phyloP scores from a whole-genome alignment of 139 green algal genomes.

The Penium margaritaceum region DNA sequence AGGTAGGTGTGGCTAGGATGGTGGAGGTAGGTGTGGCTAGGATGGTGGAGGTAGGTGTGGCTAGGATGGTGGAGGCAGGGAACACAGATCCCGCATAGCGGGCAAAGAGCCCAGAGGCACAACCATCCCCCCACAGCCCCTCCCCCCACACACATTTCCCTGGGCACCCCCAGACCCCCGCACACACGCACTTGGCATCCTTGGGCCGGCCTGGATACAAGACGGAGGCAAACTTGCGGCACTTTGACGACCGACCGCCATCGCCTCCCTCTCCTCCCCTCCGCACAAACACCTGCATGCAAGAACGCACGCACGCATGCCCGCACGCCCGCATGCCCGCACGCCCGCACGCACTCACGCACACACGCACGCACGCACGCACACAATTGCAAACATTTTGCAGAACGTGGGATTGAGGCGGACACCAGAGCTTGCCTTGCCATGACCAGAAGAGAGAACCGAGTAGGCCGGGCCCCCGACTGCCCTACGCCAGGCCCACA shows the following conservation, averaged over 20 bases:
- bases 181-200: too few species aligned
- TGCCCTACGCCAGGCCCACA: too few species aligned
- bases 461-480: not conserved
- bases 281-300: slow-evolving; percentile 8
- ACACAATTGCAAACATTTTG: not conserved
- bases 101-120: too few species aligned
- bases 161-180: too few species aligned
- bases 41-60: too few species aligned
- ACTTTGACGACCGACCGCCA: too few species aligned
- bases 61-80: too few species aligned
- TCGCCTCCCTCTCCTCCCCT: not conserved
- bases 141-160: too few species aligned
- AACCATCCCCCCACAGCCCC: too few species aligned
- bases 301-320: not conserved
- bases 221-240: slow-evolving; percentile 22
- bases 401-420: not conserved
- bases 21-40: too few species aligned
- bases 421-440: not conserved
- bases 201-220: slow-evolving; percentile 28
- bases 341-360: not conserved
- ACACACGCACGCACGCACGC: not conserved
- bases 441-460: not conserved
- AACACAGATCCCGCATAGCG: too few species aligned
- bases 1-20: too few species aligned
- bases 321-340: not conserved